Base-by-base conservation (phyloP, 352 stramenopile species). In the Globisporangium rhizosaccharum region DNA sequence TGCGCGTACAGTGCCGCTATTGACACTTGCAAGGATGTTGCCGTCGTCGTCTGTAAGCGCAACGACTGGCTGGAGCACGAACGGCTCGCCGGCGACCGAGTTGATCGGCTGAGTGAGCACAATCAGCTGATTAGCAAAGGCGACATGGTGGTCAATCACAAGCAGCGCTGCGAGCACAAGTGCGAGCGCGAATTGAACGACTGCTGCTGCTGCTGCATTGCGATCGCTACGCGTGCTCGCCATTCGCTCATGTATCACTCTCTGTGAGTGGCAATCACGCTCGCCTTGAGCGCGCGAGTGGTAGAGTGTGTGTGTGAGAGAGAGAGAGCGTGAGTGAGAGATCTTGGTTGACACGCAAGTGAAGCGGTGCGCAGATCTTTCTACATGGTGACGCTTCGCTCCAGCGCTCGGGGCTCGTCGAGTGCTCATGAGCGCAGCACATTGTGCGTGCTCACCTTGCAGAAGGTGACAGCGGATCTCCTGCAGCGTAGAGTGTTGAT, bases 21-120 rank as follows among this genome's bases (percentile, higher is more conserved):
- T 92, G 51, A 87, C 66, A 0, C 59, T 72, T 18, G 73, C 85
- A 28, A 92, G 67, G 57, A 93, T 90, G 61, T 90, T 90, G 44
- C 82, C 83, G 39, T 73, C 71, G 56, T 90, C 82, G 42, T 95
- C 84, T 23, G 81, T 87, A 33, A 95, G 67, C 20, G 79, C 80
- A 3, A 93, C 65, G 36, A 86, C 77, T 0, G 82, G 82, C 45
- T 90, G 76, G 17, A 88, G 68, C 5, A 65, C 63, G 39, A 94
- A 62, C 12, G 62, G 66, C 44, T 92, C 82, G 48, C 85, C 84
- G 15, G 80, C 84, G 12, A 70, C 70, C 18, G 80, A 88, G 17
- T 67, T 76, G 33, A 82, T 65, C 1, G 85, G 84, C 58, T 94
- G 84, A 9, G 86, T 76, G 17, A 94, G 70, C 17, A 92, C 72